Conservation (phyloP, 163 green algal genomes). For the Prototheca wickerhamii region DNA sequence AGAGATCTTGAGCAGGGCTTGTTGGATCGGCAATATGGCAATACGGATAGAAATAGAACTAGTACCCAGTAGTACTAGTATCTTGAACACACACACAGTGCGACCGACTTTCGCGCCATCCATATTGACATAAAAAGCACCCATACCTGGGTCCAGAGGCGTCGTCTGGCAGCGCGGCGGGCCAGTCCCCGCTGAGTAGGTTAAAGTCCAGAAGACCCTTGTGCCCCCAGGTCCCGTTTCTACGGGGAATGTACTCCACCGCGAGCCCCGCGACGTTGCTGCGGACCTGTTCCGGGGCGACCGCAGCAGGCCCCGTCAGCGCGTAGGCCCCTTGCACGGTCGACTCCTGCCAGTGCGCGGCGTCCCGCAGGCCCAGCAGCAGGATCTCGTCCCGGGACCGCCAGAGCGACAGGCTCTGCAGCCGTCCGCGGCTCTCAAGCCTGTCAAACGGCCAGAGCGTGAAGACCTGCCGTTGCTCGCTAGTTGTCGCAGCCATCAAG, state of each 20-base stretch:
- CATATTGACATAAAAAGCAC: too few relatives aligned
- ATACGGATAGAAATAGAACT: too few relatives aligned
- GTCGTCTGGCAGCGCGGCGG: constrained; percentile 13
- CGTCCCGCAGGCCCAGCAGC: constrained; percentile 19
- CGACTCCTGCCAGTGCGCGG: constrained; percentile 20
- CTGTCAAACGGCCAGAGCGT: constrained; percentile 28
- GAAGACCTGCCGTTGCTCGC: too few relatives aligned
- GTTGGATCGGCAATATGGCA: neutral
- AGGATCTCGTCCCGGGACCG: constrained; percentile 13
- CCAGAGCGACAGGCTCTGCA: constrained; percentile 14
- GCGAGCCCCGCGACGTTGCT: constrained; percentile 18
- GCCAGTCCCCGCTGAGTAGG: constrained; percentile 17
- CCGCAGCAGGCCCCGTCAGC: neutral
- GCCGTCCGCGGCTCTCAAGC: constrained; percentile 11
- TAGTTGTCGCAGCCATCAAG: neutral
- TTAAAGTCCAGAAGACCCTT: constrained; percentile 31
- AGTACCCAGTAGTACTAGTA: too few relatives aligned
- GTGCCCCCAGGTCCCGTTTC: constrained; percentile 9
- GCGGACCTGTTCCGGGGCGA: neutral
- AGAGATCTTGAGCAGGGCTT: neutral
- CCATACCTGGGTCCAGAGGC: too few relatives aligned
- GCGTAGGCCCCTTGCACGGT: neutral
- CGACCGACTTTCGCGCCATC: too few relatives aligned
- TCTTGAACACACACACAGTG: too few relatives aligned
- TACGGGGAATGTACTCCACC: constrained; percentile 7